Conservation (phyloP, 331 rosid species). For the Telfairia occidentalis region DNA sequence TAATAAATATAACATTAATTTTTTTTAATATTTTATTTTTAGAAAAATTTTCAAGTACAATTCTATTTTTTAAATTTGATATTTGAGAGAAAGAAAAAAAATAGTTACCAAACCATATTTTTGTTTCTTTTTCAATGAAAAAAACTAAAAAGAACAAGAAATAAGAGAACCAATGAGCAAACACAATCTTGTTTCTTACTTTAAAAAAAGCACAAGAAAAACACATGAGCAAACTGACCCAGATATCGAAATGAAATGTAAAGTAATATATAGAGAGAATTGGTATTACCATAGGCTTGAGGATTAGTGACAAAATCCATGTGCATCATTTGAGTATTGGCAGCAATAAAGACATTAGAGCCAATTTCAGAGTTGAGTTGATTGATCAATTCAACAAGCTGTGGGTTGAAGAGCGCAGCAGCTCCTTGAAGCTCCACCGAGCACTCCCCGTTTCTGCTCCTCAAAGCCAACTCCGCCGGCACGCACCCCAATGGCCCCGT, state of each 20-base stretch:
- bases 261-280: not conserved
- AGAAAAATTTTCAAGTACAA: too few relatives aligned
- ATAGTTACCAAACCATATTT: too few relatives aligned
- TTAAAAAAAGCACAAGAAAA: too few relatives aligned
- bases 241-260: not conserved
- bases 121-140: too few relatives aligned
- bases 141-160: too few relatives aligned
- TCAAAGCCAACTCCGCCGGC: constrained; percentile 64
- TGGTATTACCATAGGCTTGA: constrained; percentile 39
- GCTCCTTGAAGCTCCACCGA: constrained; percentile 51
- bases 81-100: too few relatives aligned
- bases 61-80: too few relatives aligned
- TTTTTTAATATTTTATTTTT: too few relatives aligned
- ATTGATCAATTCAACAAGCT: constrained; percentile 32
- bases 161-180: too few relatives aligned
- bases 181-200: too few relatives aligned
- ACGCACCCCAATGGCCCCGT: constrained; percentile 87
- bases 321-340: constrained; percentile 35
- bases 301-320: constrained; percentile 42
- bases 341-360: constrained; percentile 37
- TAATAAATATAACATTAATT: too few relatives aligned
- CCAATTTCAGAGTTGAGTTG: constrained; percentile 42
- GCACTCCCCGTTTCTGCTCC: constrained; percentile 50
- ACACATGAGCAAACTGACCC: too few relatives aligned
- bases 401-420: constrained; percentile 58